Conservation (phyloP, 2,329 filamentous ascomycete genomes). For the Diaporthe sp. region DNA sequence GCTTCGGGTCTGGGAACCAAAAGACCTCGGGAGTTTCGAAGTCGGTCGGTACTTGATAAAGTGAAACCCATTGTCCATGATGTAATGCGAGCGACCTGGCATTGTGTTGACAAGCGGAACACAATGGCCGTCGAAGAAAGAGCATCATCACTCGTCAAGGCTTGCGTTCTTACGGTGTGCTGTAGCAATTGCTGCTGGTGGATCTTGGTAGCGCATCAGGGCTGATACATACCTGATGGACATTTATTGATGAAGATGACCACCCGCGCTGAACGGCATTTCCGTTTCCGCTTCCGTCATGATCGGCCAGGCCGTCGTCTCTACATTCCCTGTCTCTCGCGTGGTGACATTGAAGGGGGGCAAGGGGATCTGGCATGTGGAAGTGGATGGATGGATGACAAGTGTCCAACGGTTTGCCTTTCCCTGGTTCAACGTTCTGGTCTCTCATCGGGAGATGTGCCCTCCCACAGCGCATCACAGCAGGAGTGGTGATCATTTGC, state of each 20-base stretch:
- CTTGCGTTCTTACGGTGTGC: neutral
- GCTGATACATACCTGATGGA: neutral
- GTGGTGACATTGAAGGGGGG: constrained; percentile 21
- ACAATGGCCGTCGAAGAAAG: too few relatives aligned
- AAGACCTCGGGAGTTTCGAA: constrained; percentile 27
- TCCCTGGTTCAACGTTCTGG: neutral
- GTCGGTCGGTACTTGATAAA: constrained; percentile 15
- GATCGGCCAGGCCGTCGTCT: constrained; percentile 32
- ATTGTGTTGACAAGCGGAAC: neutral
- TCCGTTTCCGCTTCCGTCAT: constrained; percentile 29
- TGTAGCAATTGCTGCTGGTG: neutral
- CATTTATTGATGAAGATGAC: neutral
- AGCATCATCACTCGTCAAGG: neutral
- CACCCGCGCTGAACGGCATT: constrained; percentile 28
- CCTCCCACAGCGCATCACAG: neutral
- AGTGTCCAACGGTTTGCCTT: neutral
- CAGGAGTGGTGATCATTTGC: constrained; percentile 6
- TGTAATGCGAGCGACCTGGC: constrained; percentile 2
- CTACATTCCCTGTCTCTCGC: constrained; percentile 28
- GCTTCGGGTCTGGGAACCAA: neutral
- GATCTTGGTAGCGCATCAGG: neutral
- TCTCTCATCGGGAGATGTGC: constrained; percentile 19
- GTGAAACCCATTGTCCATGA: constrained; percentile 14
- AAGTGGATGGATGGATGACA: constrained; percentile 8
- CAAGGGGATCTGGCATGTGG: neutral